Base-by-base conservation (phyloP, 1,284 basidiomycete species). In the Boletus mariae region DNA sequence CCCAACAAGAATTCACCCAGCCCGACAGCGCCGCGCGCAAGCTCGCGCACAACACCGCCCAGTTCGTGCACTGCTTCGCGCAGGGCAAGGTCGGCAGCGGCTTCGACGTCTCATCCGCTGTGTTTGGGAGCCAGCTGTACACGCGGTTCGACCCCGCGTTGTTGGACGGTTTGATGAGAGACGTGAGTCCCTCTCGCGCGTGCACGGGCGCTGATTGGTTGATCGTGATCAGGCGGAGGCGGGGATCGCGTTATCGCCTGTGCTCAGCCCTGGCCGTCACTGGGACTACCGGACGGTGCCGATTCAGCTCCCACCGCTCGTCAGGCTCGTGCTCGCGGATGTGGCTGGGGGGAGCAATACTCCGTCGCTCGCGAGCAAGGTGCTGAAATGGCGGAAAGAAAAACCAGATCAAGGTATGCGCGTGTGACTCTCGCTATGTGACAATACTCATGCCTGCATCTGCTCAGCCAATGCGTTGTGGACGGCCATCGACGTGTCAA, bases 11-110 rank as follows among this genome's bases (percentile, higher is more conserved):
- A 1, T 76, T 86, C 53, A 62, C 68, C 11, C 66, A 71, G 20
- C 71, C 72, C 13, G 61, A 72, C 47, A 73, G 73, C 60, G 71
- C 75, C 13, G 83, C 80, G 3, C 73, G 82, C 51, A 71, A 74
- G 23, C 75, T 93, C 15, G 85, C 93, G 0, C 97, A 99, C 73
- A 95, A 97, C 64, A 79, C 92, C n/a, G 86, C 96, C 1, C 97
- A 99, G 70, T 95, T 90, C 61, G 85, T 94, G 4, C 97, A 99
- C 70, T 98, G 95, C 64, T 79, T 94, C 28, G 97, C 97, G 0
- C 97, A 99, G 72, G 97, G 97, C 43, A 99, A 99, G 71, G 87
- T 99, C 13, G 97, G 97, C 35, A 93, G 90, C 60, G 97, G 97
- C 1, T 99, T 99, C 71, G 97, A 99, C 67, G 92, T 99, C 45